Base-by-base conservation (phyloP, 495 filamentous ascomycete genomes). In the Acidomyces sp. region DNA sequence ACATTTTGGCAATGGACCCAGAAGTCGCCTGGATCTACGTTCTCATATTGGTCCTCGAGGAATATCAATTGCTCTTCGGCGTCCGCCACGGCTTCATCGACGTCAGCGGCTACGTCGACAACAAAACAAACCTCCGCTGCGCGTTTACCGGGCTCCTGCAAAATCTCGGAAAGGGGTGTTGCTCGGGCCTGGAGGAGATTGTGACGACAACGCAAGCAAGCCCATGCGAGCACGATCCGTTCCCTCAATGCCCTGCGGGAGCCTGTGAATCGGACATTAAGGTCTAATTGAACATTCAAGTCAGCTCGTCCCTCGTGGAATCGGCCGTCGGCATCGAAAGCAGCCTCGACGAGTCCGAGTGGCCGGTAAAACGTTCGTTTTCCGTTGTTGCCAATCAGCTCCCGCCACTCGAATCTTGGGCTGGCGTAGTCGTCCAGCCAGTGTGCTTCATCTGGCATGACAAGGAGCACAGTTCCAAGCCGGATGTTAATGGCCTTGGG, bases 191-290 rank as follows among this genome's bases (percentile, higher is more conserved):
- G 40, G 16, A 62, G 37, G 18, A 62, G 42, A 9, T 44, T 20
- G 50, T 63, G 55, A 21, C 57, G 56, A n/a, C 52, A 37, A 9
- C 60, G 24, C 9, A 63, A 38, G 36, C 17, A 49, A 9, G 60
- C 36, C 57, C 58, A 63, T 0, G 55, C 55, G n/a, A 58, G 45
- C 2, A 50, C 35, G 15, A 63, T 52, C 25, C 49, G 39, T 32
- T 48, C 16, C 2, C 51, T 45, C 11, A 59, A 45, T 13, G 55
- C 41, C 5, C 27, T 20, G 26, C 19, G 11, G 18, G 39, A 21
- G 1, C 54, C 30, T 3, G 30, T 25, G n/a, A 34, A 31, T 20
- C 20, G 17, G 18, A 48, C 35, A 19, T 53, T 47, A 0, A 55
- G 23, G 15, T 43, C 43, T 3, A 55, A 41, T 13, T 39, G 26